Base-by-base conservation (phyloP, 768 basidiomycete species). In the Russula emetica region DNA sequence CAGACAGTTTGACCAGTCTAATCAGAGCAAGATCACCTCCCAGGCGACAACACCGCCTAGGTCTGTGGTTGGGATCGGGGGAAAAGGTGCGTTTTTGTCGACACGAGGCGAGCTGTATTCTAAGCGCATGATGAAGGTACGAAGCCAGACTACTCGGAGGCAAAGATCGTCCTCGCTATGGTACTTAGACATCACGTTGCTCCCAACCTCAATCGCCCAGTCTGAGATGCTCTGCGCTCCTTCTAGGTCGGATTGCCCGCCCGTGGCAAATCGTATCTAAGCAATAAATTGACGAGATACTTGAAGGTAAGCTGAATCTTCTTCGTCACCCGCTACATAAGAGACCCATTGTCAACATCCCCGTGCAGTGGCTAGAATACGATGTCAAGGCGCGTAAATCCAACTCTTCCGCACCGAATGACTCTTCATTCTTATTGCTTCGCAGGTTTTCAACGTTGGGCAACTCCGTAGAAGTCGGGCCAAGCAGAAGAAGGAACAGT, bases 111-210 rank as follows among this genome's bases (percentile, higher is more conserved):
- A 20, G 26, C 13, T 22, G 63, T 6, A 38, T 45, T 64, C 44
- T 60, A 51, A 24, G n/a, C n/a, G 5, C 59, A 60, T 11, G 14
- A 44, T 52, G 51, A 68, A 94, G 92, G 96, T 53, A 89, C 91
- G 59, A 98, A 96, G 74, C 97, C 97, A 6, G 97, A 99, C 72
- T 98, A 98, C 70, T 97, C 94, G 3, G 95, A 98, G 72, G 92
- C 93, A 42, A 99, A 98, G 83, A 97, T 99, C 68, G 94, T 99
- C 8, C 83, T 98, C 13, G 96, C 96, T 3, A 98, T 98, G 92
- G 96, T 94, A 58, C 55, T 76, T 62, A 16, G 59, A 65, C 52
- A 4, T 24, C 61, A 44, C 62, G 20, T 30, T 63, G 11, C 18
- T 34, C 30, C 9, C 22, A 14, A 32, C 58, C 24, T 45, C 34